Evolutionary conservation across 2,329 filamentous ascomycete genomes (phyloP).

Genomic region (Alternaria sp.): DNA sequence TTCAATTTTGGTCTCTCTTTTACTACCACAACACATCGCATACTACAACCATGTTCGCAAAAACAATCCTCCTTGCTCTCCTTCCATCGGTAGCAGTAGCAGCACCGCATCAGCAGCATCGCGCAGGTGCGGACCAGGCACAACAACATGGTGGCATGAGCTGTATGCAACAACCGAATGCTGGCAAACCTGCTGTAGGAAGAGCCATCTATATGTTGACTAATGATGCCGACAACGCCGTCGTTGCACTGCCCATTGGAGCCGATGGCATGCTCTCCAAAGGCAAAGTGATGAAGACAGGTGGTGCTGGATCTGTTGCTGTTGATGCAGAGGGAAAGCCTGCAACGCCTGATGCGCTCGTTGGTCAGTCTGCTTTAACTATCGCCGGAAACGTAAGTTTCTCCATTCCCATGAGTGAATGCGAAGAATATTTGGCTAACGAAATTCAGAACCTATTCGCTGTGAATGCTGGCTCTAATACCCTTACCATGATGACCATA

Average conservation of each 20-base stretch:
- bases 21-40: background rate
- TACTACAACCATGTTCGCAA: background rate
- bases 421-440: conserved; percentile 5
- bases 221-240: conserved; percentile 61
- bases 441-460: conserved; percentile 60
- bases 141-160: conserved; percentile 8
- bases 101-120: conserved; percentile 13
- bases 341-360: conserved; percentile 60
- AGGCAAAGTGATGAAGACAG: conserved; percentile 56
- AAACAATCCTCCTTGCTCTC: conserved; percentile 11
- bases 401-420: background rate
- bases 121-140: background rate
- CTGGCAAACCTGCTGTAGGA: conserved; percentile 11
- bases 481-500: conserved; percentile 50
- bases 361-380: conserved; percentile 61
- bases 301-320: conserved; percentile 57
- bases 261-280: conserved; percentile 58
- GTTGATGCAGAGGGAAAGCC: conserved; percentile 48
- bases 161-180: conserved; percentile 8
- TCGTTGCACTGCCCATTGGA: conserved; percentile 61
- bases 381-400: conserved; percentile 63
- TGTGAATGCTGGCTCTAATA: conserved; percentile 56
- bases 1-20: background rate
- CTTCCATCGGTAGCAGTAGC: conserved; percentile 8
- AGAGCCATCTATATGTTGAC: conserved; percentile 66